phyloP scores from a whole-genome alignment of 73 alveolate genomes.

The Paramecium tetraurelia region DNA sequence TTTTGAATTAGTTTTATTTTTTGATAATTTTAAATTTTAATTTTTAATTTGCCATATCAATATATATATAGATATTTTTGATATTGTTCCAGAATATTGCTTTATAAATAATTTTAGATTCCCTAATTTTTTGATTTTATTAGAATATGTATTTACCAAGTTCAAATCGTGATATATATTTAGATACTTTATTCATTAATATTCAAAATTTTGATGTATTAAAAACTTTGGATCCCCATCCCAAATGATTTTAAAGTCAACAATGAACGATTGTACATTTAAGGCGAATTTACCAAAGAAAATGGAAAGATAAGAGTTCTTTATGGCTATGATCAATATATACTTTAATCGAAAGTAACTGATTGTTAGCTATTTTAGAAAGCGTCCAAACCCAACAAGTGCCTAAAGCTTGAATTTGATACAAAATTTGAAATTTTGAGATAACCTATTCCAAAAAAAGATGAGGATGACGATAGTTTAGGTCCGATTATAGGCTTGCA shows the following conservation, averaged over 20 bases:
- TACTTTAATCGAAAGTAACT: not conserved
- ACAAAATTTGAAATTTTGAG: constrained; percentile 30
- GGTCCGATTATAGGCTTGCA: constrained; percentile 19
- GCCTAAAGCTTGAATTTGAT: not conserved
- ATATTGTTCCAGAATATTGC: not conserved
- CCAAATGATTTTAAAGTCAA: not conserved
- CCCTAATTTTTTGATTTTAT: not conserved
- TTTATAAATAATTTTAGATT: not conserved
- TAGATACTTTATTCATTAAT: not conserved
- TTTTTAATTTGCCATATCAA: not conserved
- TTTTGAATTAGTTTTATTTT: not conserved
- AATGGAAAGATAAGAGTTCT: not conserved
- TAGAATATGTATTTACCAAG: not conserved
- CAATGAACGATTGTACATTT: not conserved
- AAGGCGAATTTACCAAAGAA: constrained; percentile 13
- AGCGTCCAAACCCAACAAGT: not conserved
- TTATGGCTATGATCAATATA: constrained; percentile 7
- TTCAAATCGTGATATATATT: not conserved
- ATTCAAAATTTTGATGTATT: constrained; percentile 24
- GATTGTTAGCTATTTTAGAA: not conserved
- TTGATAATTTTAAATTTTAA: not conserved
- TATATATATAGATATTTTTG: not conserved
- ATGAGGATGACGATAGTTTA: constrained; percentile 37
- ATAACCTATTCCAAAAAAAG: not conserved
- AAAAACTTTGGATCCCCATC: constrained; percentile 25